A percentile compares a stretch with the other conserved stretches of the same genome.
These are phyloP conservation scores for Podospora didyma DNA, from an alignment of 495 filamentous ascomycete genomes.

Conservation along the genomic window DNA sequence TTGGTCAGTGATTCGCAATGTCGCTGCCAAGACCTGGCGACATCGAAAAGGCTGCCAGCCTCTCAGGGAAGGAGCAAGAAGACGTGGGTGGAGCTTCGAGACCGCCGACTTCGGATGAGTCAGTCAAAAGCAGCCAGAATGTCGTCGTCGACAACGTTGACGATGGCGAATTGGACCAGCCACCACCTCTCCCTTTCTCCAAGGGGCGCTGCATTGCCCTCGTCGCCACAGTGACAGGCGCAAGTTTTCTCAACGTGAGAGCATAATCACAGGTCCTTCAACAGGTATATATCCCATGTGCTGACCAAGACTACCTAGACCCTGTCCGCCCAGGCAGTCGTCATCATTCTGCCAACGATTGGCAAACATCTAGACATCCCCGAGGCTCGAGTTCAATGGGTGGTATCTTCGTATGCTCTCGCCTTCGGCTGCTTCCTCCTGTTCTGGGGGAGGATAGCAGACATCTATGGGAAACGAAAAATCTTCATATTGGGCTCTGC, in stretches of 20 bases:
- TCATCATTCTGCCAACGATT: slow-evolving; percentile 60
- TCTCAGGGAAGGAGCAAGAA: too few relatives aligned
- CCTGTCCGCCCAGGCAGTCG: slow-evolving; percentile 54
- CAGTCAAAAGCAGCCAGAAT: slow-evolving; percentile 16
- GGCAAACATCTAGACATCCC: slow-evolving; percentile 52
- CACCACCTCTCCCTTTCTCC: slow-evolving; percentile 33
- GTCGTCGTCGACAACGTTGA: slow-evolving; percentile 2
- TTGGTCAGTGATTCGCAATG: too few relatives aligned
- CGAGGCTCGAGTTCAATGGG: slow-evolving; percentile 55
- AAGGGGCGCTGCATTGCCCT: slow-evolving; percentile 45
- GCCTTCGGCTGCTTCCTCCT: slow-evolving; percentile 69
- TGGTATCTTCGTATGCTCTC: slow-evolving; percentile 58
- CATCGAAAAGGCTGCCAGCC: too few relatives aligned
- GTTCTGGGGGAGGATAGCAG: slow-evolving; percentile 68
- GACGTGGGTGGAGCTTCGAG: too few relatives aligned
- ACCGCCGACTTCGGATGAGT: slow-evolving; percentile 18
- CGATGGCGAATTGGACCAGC: background rate
- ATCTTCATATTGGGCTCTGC: slow-evolving; percentile 66
- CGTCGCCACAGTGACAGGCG: slow-evolving; percentile 48
- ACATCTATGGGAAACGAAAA: slow-evolving; percentile 67
- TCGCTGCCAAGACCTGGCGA: too few relatives aligned
- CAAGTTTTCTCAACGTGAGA: slow-evolving; percentile 53
- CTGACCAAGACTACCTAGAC: slow-evolving; percentile 37
- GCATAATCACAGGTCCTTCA: background rate
- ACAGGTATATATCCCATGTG: background rate